Evolutionary conservation across 2,329 filamentous ascomycete species (phyloP), one percentile per base, ranked within the genome.

Genomic region (Hypoxylon sp.): DNA sequence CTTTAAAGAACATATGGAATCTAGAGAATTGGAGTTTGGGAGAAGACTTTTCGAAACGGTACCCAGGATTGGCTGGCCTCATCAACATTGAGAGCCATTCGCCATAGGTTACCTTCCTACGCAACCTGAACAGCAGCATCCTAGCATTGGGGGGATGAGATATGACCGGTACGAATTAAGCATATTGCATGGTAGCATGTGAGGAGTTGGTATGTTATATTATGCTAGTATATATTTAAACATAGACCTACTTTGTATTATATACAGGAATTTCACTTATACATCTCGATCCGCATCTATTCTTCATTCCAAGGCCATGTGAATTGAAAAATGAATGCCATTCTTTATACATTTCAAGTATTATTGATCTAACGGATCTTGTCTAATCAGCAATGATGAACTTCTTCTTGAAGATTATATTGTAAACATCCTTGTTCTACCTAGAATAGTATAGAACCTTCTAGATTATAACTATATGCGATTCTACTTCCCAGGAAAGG

Each of bases 1-100:
- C 11, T 75, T 77, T 43, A 58, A 65, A 28, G 68, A 72, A 48
- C 68, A 76, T 71, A 61, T 70, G 74, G 68, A 61, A 72, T 53
- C 59, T 71, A 62, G 69, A 75, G 48, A 75, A 75, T 36, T 75
- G 72, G 75, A 72, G 67, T 23, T 63, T 76, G 50, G 65, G 72
- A 28, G 72, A 75, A 23, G 52, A 65, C 70, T 46, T 76, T 75
- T 58, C 64, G 43, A 62, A 70, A 65, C 74, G 75, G 67, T 77
- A 76, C 68, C 73, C 74, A 41, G 73, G 75, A 49, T 65, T 77
- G 41, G 63, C 63, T 45, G 60, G 70, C 46, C 50, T 72, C 57
- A 69, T 71, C 52, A 63, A 65, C 62, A 17, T n/a, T 2, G 23
- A 13, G 11, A 34, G 25, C 21, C 17, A 17, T 11, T 28, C n/a